These are phyloP conservation scores for Mucor racemosus DNA, from an alignment of 371 early-diverging fungal genomes.

Conservation along the genomic window DNA sequence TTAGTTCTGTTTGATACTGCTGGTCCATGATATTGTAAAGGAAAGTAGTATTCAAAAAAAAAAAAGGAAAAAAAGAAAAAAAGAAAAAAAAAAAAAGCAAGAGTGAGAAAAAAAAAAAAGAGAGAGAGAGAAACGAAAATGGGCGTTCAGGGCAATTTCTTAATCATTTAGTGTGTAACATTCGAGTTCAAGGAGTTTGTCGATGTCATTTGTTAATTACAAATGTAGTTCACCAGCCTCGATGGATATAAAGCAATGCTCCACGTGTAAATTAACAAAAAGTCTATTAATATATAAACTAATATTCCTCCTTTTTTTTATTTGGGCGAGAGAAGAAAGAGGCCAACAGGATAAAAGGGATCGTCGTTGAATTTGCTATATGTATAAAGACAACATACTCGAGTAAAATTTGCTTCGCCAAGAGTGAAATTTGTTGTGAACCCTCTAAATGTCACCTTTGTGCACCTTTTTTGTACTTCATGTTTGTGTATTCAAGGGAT, in stretches of 20 bases:
- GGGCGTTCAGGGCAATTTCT: slow-evolving; percentile 10
- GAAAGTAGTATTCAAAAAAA: neutral
- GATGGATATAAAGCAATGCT: neutral
- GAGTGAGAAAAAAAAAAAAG: slow-evolving; percentile 11
- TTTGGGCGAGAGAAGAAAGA: neutral
- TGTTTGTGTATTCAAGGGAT: neutral
- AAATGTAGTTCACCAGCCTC: slow-evolving; percentile 8
- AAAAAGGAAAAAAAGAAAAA: neutral
- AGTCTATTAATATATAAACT: neutral
- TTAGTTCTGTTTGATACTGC: slow-evolving; percentile 4
- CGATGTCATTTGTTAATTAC: neutral
- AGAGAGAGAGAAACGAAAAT: neutral
- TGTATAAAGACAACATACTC: neutral
- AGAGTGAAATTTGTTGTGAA: neutral
- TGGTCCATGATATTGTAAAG: slow-evolving; percentile 4
- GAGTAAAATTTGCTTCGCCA: neutral
- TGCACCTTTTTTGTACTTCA: neutral
- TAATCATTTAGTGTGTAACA: slow-evolving; percentile 3
- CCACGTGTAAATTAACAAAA: neutral
- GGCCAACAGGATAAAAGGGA: too few species aligned
- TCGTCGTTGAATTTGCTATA: too few species aligned
- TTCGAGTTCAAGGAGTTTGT: slow-evolving; percentile 2
- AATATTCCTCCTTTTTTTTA: neutral
- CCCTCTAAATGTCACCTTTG: neutral
- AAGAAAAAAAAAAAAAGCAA: neutral